These are phyloP conservation scores for Hypomyces perniciosus DNA, from an alignment of 2,329 filamentous ascomycete species.

Conservation along the genomic window DNA sequence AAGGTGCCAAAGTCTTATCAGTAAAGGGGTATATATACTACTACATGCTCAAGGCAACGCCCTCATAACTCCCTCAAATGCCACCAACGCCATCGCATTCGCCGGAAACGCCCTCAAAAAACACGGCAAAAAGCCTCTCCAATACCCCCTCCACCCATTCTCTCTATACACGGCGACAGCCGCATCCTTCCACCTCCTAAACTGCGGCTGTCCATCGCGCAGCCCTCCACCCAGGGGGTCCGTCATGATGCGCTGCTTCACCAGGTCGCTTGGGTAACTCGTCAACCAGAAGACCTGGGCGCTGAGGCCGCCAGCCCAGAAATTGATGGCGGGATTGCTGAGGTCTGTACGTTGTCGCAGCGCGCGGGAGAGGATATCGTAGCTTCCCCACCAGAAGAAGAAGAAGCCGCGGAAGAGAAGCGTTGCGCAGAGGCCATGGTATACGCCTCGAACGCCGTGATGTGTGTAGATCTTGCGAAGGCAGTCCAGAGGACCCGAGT, in stretches of 20 bases:
- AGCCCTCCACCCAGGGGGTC: conserved; percentile 72
- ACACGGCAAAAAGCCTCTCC: conserved; percentile 89
- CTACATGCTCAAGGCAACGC: conserved; percentile 38
- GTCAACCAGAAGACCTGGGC: conserved; percentile 94
- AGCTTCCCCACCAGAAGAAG: conserved; percentile 98
- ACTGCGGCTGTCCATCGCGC: conserved; percentile 61
- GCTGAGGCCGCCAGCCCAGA: conserved; percentile 91
- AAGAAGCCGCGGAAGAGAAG: conserved; percentile 88
- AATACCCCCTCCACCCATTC: conserved; percentile 73
- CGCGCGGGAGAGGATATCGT: conserved; percentile 72
- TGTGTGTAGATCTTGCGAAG: conserved; percentile 58
- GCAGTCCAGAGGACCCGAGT: conserved; percentile 84
- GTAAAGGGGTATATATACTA: neutral
- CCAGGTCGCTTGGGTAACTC: conserved; percentile 84
- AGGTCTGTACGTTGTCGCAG: conserved; percentile 63
- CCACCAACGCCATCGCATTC: conserved; percentile 88
- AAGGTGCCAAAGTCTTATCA: neutral
- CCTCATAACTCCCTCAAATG: conserved; percentile 89
- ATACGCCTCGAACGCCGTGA: conserved; percentile 76
- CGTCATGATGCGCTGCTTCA: conserved; percentile 97
- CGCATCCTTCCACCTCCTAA: conserved; percentile 72
- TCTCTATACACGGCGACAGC: conserved; percentile 72
- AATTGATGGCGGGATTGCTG: conserved; percentile 78
- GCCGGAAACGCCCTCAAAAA: conserved; percentile 92
- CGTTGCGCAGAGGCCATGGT: conserved; percentile 79